A percentile compares a stretch with the other conserved stretches of the same genome.
Conservation (phyloP, 2,329 filamentous ascomycete genomes). For the Thelonectria rubi region DNA sequence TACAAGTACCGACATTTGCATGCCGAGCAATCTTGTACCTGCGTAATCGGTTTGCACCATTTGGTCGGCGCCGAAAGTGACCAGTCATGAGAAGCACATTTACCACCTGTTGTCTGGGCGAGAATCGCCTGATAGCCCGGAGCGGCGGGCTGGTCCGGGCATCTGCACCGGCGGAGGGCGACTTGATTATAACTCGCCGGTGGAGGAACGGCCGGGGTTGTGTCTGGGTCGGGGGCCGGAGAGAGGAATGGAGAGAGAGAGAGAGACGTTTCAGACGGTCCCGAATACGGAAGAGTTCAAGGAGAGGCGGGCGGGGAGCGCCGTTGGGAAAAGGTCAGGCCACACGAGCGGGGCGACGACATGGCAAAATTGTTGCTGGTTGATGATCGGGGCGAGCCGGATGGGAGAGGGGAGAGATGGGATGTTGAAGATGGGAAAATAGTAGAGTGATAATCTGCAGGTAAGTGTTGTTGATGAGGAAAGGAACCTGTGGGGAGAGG, state of each 20-base stretch:
- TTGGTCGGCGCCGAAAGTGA: background rate
- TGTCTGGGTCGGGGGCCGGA: slow-evolving; percentile 20
- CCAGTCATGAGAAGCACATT: background rate
- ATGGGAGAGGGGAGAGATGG: slow-evolving; percentile 24
- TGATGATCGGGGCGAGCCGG: slow-evolving; percentile 39
- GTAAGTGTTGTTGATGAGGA: background rate
- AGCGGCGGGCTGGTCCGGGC: slow-evolving; percentile 15
- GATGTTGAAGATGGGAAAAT: slow-evolving; percentile 19
- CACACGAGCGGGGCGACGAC: slow-evolving; percentile 40
- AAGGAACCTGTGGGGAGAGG: background rate
- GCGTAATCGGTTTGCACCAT: background rate
- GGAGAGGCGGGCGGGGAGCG: slow-evolving; percentile 21
- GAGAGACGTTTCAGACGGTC: slow-evolving; percentile 16
- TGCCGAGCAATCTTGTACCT: too few relatives aligned
- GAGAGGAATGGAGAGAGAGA: slow-evolving; percentile 16
- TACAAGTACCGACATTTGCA: too few relatives aligned
- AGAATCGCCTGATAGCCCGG: slow-evolving; percentile 15
- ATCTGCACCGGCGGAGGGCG: slow-evolving; percentile 2
- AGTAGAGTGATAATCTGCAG: background rate
- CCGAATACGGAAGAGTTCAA: slow-evolving; percentile 34
- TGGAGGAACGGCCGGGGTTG: slow-evolving; percentile 5
- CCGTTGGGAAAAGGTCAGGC: slow-evolving; percentile 33
- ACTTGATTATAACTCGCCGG: too few relatives aligned
- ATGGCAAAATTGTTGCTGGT: slow-evolving; percentile 19
- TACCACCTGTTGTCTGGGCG: background rate